Base-by-base conservation (phyloP, 345 rosid species). In the Psidium friedrichsthalianum region DNA sequence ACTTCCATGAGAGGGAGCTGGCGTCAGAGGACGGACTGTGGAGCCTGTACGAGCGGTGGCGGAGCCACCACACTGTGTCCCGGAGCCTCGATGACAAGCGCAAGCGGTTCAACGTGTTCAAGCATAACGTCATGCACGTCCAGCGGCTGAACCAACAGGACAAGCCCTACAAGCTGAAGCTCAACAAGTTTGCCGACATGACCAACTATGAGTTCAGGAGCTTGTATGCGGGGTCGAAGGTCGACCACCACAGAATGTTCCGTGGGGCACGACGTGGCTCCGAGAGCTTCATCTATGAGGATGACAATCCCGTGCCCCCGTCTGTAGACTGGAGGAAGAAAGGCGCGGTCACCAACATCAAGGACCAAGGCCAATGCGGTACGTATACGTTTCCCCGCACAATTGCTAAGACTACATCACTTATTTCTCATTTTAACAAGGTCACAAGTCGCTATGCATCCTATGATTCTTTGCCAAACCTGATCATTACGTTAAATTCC, bases 291-390 rank as follows among this genome's bases (percentile, higher is more conserved):
- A 92, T 89, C 95, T 93, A 95, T 84, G 91, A 85, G 85, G 88
- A 92, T 10, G 93, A 91, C 12, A 49, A 59, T 16, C 5, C 47
- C 0, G 90, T 93, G 51, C 96, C 95, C 0, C 52, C 90, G 0
- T 88, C 96, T 0, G 91, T 96, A 81, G 97, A 96, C 89, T 95
- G 98, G 98, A 91, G 99, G 87, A 85, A 89, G 86, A 93, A 91
- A 58, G 99, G 98, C 5, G 96, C 96, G 5, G 98, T 96, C 85
- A 90, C 94, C 29, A 78, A 84, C 32, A 94, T 95, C 42, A 96
- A 96, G 91, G 91, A 96, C 86, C 99, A 96, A 90, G 97, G 98
- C 89, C 92, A 90, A 85, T 96, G 99, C 81, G 98, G 99, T 96
- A 87, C 85, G 87, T 54, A 53, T 32, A 57, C 52, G 5, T 13